Conservation (phyloP, 345 rosid species). For the Populus euphratica region DNA sequence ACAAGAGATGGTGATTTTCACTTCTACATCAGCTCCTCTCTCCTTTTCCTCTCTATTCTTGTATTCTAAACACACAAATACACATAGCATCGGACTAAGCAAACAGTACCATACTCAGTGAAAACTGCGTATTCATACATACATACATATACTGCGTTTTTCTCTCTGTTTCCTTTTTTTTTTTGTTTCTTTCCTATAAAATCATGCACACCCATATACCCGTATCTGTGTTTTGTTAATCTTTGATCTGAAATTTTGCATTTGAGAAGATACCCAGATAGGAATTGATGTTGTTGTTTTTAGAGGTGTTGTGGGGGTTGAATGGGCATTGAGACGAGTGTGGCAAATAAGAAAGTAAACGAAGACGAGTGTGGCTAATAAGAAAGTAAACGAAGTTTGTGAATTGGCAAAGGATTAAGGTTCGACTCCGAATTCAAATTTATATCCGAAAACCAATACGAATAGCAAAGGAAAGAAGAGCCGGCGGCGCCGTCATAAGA, state of each 20-base stretch:
- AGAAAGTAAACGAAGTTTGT: constrained; percentile 35
- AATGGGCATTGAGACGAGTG: constrained; percentile 64
- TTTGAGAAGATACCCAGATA: neutral
- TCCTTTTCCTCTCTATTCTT: neutral
- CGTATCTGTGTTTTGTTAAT: too few relatives aligned
- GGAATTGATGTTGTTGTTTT: constrained; percentile 6
- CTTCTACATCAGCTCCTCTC: constrained; percentile 10
- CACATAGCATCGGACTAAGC: neutral
- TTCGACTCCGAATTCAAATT: constrained; percentile 8
- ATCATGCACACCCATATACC: neutral
- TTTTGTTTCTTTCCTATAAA: constrained; percentile 4
- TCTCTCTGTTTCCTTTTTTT: neutral
- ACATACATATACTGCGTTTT: too few relatives aligned
- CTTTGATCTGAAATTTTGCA: neutral
- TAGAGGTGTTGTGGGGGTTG: constrained; percentile 6
- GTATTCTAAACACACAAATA: neutral
- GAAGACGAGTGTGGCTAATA: constrained; percentile 34
- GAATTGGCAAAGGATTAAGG: constrained; percentile 35
- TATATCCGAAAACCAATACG: constrained; percentile 16
- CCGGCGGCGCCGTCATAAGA: constrained; percentile 33
- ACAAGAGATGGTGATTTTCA: constrained; percentile 22
- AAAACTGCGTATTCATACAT: neutral
- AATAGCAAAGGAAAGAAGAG: constrained; percentile 32
- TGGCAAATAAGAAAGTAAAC: constrained; percentile 36
- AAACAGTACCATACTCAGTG: neutral